A percentile compares a stretch with the other conserved stretches of the same genome.
Conservation (phyloP, 2,329 filamentous ascomycete species). For the Metarhizium sp. region DNA sequence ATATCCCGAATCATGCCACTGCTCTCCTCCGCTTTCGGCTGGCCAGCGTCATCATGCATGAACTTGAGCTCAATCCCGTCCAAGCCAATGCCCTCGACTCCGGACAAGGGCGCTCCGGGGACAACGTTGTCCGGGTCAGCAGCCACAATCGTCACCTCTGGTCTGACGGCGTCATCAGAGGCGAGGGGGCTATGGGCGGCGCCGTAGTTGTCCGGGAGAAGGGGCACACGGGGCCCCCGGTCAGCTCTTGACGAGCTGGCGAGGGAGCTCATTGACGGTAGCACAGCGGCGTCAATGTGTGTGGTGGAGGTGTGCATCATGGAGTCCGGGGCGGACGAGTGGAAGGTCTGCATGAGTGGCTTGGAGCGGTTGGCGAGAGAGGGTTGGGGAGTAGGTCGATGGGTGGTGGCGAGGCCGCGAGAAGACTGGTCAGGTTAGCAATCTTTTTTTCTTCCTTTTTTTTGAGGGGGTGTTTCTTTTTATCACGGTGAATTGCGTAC, state of each 20-base stretch:
- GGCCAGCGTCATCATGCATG: conserved; percentile 27
- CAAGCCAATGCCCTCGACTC: conserved; percentile 48
- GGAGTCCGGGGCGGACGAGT: conserved; percentile 33
- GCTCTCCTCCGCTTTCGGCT: conserved; percentile 15
- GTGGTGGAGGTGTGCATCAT: conserved; percentile 28
- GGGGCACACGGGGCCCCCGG: conserved; percentile 42
- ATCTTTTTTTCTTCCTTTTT: conserved; percentile 6
- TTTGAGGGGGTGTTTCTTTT: not conserved
- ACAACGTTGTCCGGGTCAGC: conserved; percentile 44
- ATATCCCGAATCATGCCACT: conserved; percentile 43
- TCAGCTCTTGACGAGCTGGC: conserved; percentile 21
- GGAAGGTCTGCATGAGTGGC: conserved; percentile 57
- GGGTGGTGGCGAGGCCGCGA: conserved; percentile 35
- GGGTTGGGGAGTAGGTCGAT: conserved; percentile 37
- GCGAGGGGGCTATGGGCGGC: conserved; percentile 34
- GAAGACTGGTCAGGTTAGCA: conserved; percentile 15
- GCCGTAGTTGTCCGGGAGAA: conserved; percentile 50
- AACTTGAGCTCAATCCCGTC: conserved; percentile 49
- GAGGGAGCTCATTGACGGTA: conserved; percentile 36
- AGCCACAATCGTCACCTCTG: conserved; percentile 46
- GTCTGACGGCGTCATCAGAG: conserved; percentile 30
- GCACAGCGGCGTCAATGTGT: conserved; percentile 42
- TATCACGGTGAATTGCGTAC: conserved; percentile 18
- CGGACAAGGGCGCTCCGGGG: conserved; percentile 41
- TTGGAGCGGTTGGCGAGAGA: conserved; percentile 34